These are phyloP conservation scores for Kandelia obovata DNA, from an alignment of 345 rosid species.

Conservation along the genomic window DNA sequence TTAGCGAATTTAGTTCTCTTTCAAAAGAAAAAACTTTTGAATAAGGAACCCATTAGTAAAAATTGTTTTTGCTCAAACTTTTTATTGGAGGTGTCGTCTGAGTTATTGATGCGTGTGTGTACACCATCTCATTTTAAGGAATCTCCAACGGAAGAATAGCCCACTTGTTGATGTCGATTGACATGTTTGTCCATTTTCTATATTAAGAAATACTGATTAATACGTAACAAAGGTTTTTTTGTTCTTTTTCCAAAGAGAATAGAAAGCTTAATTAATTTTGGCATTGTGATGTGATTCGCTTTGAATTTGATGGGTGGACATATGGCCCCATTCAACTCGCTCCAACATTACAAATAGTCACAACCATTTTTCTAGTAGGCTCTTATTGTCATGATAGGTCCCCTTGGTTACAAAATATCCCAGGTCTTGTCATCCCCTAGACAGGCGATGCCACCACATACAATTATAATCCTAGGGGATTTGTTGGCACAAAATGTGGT, in stretches of 20 bases:
- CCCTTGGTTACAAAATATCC: neutral
- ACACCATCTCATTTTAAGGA: too few relatives aligned
- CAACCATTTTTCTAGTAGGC: conserved; percentile 3
- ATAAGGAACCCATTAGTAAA: too few relatives aligned
- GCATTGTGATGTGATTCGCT: conserved; percentile 13
- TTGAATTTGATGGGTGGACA: neutral
- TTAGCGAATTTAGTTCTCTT: too few relatives aligned
- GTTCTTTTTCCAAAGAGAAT: conserved; percentile 2
- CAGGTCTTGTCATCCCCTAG: neutral
- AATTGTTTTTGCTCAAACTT: too few relatives aligned
- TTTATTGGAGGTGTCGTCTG: too few relatives aligned
- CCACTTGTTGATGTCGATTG: neutral
- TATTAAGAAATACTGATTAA: neutral
- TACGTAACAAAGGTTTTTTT: neutral
- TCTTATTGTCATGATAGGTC: conserved; percentile 6
- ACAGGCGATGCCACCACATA: neutral
- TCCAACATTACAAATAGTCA: conserved; percentile 1
- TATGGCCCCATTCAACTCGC: neutral
- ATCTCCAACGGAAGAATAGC: too few relatives aligned
- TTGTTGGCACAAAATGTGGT: too few relatives aligned
- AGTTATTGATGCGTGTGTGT: too few relatives aligned
- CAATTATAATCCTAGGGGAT: too few relatives aligned
- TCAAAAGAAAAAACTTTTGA: too few relatives aligned
- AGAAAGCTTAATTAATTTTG: conserved; percentile 12
- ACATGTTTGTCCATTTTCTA: conserved; percentile 7